phyloP scores from a whole-genome alignment of 2,329 filamentous ascomycete genomes.

The Nemania diffusa region DNA sequence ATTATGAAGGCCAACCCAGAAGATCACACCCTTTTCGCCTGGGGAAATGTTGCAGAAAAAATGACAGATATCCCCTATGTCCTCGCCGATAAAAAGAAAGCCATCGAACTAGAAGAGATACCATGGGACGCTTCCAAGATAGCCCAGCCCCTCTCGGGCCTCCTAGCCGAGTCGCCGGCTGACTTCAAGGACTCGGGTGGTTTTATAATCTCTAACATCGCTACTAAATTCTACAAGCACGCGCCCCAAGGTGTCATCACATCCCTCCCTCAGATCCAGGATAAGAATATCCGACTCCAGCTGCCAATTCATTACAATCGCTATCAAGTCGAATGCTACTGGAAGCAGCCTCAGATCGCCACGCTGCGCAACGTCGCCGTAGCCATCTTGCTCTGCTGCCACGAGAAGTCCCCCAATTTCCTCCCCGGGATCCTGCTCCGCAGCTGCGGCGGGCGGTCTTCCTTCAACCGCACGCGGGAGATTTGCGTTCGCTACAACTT shows the following conservation, averaged over 20 bases:
- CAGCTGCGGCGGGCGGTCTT: slow-evolving; percentile 1
- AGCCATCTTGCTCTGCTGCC: slow-evolving; percentile 18
- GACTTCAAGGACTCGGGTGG: slow-evolving; percentile 25
- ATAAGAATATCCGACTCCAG: slow-evolving; percentile 18
- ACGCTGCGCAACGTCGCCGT: neutral
- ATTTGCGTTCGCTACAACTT: neutral
- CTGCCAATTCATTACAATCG: slow-evolving; percentile 1
- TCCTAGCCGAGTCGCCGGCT: slow-evolving; percentile 16
- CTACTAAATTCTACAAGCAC: slow-evolving; percentile 18
- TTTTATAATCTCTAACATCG: slow-evolving; percentile 7
- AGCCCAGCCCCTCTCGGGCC: slow-evolving; percentile 10
- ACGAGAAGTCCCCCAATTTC: slow-evolving; percentile 3
- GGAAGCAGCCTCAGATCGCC: slow-evolving; percentile 19
- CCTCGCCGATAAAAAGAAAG: slow-evolving; percentile 1
- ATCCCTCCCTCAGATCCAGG: slow-evolving; percentile 16
- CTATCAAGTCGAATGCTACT: slow-evolving; percentile 11
- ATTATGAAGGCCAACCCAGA: slow-evolving; percentile 39
- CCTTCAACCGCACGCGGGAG: slow-evolving; percentile 17
- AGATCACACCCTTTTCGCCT: slow-evolving; percentile 44
- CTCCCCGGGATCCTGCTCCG: slow-evolving; percentile 18
- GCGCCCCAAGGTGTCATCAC: slow-evolving; percentile 16
- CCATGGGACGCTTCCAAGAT: slow-evolving; percentile 15
- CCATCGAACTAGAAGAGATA: slow-evolving; percentile 12
- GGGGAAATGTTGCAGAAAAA: slow-evolving; percentile 28
- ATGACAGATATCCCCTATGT: slow-evolving; percentile 11